Evolutionary conservation across 306 rosid genomes (phyloP).

Genomic region (Rosa multiflora): DNA sequence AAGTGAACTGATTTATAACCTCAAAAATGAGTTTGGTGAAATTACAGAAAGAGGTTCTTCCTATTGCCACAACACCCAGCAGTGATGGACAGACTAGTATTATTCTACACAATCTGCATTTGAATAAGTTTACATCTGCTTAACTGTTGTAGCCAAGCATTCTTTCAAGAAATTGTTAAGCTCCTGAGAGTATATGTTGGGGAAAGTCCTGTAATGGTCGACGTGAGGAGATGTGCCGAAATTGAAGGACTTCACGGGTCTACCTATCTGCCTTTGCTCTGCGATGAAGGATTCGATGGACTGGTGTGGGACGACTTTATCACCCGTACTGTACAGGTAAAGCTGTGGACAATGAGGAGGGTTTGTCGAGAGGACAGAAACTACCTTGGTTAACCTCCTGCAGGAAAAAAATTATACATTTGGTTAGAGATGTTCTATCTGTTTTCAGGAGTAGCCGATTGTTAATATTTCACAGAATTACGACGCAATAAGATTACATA

Average conservation of each 20-base stretch:
- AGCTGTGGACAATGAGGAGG: slow-evolving; percentile 80
- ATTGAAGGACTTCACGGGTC: slow-evolving; percentile 52
- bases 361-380: slow-evolving; percentile 41
- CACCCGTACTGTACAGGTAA: slow-evolving; percentile 83
- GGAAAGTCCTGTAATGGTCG: slow-evolving; percentile 78
- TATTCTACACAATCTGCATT: slow-evolving; percentile 4
- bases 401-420: slow-evolving; percentile 16
- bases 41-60: not conserved
- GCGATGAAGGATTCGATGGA: slow-evolving; percentile 67
- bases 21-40: not conserved
- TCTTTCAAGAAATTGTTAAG: slow-evolving; percentile 49
- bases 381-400: slow-evolving; percentile 74
- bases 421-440: not conserved
- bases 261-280: slow-evolving; percentile 67
- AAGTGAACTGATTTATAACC: not conserved
- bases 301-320: slow-evolving; percentile 65
- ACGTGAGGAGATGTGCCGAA: slow-evolving; percentile 82
- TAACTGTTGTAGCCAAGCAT: slow-evolving; percentile 38
- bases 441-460: not conserved
- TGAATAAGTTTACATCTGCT: slow-evolving; percentile 19
- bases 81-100: not conserved
- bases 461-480: not conserved
- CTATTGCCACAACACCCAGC: not conserved
- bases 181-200: slow-evolving; percentile 55
- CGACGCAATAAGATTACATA: slow-evolving; percentile 28